These are phyloP conservation scores for Citeromyces nyonsensis DNA, from an alignment of 805 yeast genomes.

Conservation along the genomic window DNA sequence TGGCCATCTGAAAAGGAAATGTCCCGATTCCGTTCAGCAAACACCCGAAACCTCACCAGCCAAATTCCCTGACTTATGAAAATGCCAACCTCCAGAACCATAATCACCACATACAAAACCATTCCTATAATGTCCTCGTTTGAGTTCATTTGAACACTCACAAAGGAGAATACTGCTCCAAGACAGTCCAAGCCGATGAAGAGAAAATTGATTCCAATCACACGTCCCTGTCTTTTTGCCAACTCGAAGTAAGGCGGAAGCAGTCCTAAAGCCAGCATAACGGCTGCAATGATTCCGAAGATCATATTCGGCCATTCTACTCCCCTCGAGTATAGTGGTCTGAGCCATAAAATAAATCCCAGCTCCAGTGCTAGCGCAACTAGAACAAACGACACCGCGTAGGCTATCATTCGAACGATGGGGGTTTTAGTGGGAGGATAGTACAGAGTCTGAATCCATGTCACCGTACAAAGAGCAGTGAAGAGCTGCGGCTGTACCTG, in stretches of 20 bases:
- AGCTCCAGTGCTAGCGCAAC: constrained; percentile 16
- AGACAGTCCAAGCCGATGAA: constrained; percentile 61
- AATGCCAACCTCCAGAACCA: constrained; percentile 67
- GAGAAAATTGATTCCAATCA: constrained; percentile 77
- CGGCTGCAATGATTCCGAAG: constrained; percentile 69
- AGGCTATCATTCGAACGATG: constrained; percentile 16
- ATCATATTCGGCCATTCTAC: constrained; percentile 66
- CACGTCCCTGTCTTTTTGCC: constrained; percentile 65
- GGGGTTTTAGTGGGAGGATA: constrained; percentile 48
- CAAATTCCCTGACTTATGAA: constrained; percentile 59
- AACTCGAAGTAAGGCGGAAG: constrained; percentile 84
- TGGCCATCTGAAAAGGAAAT: too few relatives aligned
- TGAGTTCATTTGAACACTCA: constrained; percentile 24
- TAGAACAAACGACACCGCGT: constrained; percentile 20
- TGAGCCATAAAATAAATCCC: constrained; percentile 60
- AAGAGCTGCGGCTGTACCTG: constrained; percentile 83
- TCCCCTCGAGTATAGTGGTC: constrained; percentile 28
- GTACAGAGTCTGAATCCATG: constrained; percentile 50
- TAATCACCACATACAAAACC: constrained; percentile 58
- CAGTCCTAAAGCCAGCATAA: constrained; percentile 61
- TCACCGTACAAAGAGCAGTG: constrained; percentile 46
- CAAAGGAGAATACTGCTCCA: constrained; percentile 71
- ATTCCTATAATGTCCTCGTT: constrained; percentile 65
- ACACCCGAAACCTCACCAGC: constrained; percentile 20
- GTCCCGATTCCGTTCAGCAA: too few relatives aligned